Percentiles rank a stretch among this genome's conserved stretches.
phyloP scores from a whole-genome alignment of 2,329 filamentous ascomycete species.

The Phaeosphaeria sp. region DNA sequence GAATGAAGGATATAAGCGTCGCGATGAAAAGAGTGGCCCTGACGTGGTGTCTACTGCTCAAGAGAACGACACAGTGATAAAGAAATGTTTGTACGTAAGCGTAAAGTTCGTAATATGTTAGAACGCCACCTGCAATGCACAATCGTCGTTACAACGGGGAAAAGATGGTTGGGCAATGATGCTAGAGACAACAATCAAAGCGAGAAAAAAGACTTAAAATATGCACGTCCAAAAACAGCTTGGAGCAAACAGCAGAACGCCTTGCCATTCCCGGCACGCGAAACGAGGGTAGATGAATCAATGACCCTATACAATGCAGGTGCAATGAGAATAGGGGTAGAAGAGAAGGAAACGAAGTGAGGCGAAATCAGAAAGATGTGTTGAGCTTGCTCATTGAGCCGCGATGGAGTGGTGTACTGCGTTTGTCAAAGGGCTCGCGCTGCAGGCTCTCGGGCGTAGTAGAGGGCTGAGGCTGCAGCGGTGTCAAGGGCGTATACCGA shows the following conservation, averaged over 20 bases:
- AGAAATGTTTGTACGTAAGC: background rate
- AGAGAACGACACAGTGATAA: background rate
- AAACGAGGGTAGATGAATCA: background rate
- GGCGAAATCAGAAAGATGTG: conserved; percentile 13
- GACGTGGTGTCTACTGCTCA: conserved; percentile 13
- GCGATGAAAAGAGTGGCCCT: conserved; percentile 24
- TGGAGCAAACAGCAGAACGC: background rate
- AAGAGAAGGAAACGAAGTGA: background rate
- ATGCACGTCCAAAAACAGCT: background rate
- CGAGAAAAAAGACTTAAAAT: background rate
- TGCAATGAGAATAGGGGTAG: too few species aligned
- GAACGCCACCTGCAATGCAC: background rate
- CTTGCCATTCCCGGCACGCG: background rate
- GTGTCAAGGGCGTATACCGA: conserved; percentile 38
- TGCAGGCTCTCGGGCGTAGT: conserved; percentile 4
- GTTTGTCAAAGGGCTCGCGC: conserved; percentile 8
- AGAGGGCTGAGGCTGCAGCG: conserved; percentile 21
- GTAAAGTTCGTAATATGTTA: background rate
- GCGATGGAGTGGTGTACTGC: conserved; percentile 10
- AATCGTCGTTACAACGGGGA: background rate
- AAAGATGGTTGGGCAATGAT: background rate
- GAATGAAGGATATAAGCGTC: background rate
- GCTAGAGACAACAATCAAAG: background rate
- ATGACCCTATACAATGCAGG: too few species aligned
- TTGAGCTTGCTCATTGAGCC: conserved; percentile 24